Conservation (phyloP, 2,329 filamentous ascomycete species). For the Amylocarpus encephaloides region DNA sequence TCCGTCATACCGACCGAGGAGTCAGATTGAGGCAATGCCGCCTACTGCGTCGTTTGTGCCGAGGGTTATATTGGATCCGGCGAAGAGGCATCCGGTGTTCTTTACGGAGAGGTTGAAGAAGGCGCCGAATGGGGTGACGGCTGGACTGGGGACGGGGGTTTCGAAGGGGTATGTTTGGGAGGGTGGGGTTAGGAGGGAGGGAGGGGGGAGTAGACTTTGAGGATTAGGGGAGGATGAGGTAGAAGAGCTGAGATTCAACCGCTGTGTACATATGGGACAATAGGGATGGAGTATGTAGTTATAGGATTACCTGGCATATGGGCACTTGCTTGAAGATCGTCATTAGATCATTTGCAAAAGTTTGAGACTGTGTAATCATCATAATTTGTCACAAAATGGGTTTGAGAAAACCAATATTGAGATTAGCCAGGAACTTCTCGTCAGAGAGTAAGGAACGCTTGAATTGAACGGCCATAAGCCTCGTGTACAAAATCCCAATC, state of each 20-base stretch:
- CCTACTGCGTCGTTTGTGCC: constrained; percentile 27
- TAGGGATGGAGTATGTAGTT: no score
- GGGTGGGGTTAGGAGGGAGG: constrained; percentile 33
- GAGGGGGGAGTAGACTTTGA: constrained; percentile 1
- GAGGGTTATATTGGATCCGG: constrained; percentile 37
- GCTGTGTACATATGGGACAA: no score
- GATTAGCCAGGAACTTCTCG: background rate
- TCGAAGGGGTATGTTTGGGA: constrained; percentile 57
- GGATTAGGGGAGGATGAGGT: background rate
- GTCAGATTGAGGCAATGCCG: constrained; percentile 45
- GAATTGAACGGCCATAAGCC: background rate
- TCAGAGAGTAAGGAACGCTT: background rate
- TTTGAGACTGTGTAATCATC: no score
- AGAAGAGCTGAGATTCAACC: no score
- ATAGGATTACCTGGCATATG: no score
- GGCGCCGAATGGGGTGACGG: constrained; percentile 38
- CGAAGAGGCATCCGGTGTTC: constrained; percentile 67
- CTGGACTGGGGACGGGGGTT: constrained; percentile 41
- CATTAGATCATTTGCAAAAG: no score
- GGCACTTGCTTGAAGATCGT: no score
- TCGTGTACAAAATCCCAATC: constrained; percentile 1
- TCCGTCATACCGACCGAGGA: constrained; percentile 25
- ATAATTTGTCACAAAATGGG: background rate
- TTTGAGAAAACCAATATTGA: background rate
- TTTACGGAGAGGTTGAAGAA: constrained; percentile 60